Evolutionary conservation across 129 eudicot species (phyloP), one percentile per base, ranked within the genome.

Genomic region (Lonicera japonica): DNA sequence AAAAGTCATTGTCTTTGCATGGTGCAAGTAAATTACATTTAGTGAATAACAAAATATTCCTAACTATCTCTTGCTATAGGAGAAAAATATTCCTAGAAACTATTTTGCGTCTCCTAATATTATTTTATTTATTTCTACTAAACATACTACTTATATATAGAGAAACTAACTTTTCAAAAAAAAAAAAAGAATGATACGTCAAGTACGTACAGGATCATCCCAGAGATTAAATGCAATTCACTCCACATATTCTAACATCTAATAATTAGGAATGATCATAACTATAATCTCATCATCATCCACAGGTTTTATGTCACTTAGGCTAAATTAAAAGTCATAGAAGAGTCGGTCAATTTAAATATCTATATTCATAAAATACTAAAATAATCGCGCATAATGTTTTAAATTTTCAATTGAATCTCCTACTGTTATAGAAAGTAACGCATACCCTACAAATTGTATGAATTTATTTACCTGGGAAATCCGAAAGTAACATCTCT

Each of bases 241-340:
- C 57, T 88, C 82, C 15, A 94, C 99, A 36, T 85, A 85, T 82
- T 76, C 82, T 71, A 94, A 61, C 99, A 94, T 94, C 71, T 94
- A 96, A 73, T 85, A 85, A 77, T 94, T 96, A 39, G 99, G 99
- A 65, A 94, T 81, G 34, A 94, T 73, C 99, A 94, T 88, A 46
- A 94, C 99, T 11, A 94, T 73, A 67, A 94, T 85, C 71, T 94
- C 99, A 55, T 94, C 99, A 62, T 94, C 95, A 64, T 69, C 83
- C 47, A 94, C 95, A 39, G 99, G 99, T 70, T 88, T 94, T 65
- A 95, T 76, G 61, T 88, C 99, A 77, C 95, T 91, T 80, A 94
- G 76, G 67, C 99, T 88, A 84, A 61, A 80, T 38, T 62, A 22
- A 24, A 56, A 21, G 23, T 54, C 48, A 62, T 8, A 50, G 34